Evolutionary conservation across 768 basidiomycete genomes (phyloP), one percentile per base, ranked within the genome.

Genomic region (Kwoniella europaea): DNA sequence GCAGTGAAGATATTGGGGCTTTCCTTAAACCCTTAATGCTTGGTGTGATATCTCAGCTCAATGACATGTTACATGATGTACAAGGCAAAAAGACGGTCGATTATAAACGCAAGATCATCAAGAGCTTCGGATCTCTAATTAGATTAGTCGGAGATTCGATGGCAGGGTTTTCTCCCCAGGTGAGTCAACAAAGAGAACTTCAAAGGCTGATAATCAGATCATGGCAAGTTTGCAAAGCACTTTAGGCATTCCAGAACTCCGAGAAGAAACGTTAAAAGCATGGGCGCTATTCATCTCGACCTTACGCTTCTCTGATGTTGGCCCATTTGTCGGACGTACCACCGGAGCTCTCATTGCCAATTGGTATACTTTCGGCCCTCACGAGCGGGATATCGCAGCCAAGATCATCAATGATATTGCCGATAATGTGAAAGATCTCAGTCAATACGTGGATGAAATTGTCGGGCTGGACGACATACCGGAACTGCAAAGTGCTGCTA

Each of bases 161-260:
- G 74, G 88, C 86, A 55, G 88, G 88, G 57, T 90, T 93, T 65
- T 90, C 93, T 4, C 93, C 94, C 20, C 96, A 98, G 89, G 96
- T 94, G 75, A 66, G 85, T 82, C 20, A 43, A 42, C 65, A 55
- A 42, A 2, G 41, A 20, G 10, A n/a, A 10, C 22, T 67, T 12
- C n/a, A 46, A 15, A 15, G 15, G 44, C 54, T 70, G 35, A 69
- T 74, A 13, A 41, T 10, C 74, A 99, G 96, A 90, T 98, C 75
- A 94, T 98, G 92, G 94, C 96, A 0, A 94, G 91, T 18, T 88
- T 99, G 50, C 96, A 98, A 84, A 93, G 92, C 6, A 92, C 91
- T 85, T 87, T 97, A n/a, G 83, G 86, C 43, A 86, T 92, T 12
- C 87, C 88, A 0, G 91, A 91, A 70, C 86, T 99, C 7, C 88